phyloP scores from a whole-genome alignment of 2,329 filamentous ascomycete genomes.

The Xylariaceae sp. region DNA sequence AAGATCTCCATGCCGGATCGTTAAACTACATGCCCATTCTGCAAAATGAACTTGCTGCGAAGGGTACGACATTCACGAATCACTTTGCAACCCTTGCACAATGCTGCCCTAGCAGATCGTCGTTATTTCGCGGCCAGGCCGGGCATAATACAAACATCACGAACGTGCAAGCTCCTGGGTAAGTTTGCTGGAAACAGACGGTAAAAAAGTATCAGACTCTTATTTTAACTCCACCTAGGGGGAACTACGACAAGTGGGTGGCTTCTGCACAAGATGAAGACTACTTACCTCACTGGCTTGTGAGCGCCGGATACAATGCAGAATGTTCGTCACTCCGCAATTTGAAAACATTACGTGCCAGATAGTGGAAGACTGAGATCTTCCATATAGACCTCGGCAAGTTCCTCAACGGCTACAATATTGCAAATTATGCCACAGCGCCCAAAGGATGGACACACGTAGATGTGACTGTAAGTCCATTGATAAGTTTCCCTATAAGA shows the following conservation, averaged over 20 bases:
- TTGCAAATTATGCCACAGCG: slow-evolving; percentile 2
- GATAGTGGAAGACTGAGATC: neutral
- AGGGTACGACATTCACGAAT: slow-evolving; percentile 25
- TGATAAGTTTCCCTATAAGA: neutral
- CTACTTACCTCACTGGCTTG: slow-evolving; percentile 17
- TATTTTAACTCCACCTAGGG: slow-evolving; percentile 1
- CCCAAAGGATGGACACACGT: slow-evolving; percentile 10
- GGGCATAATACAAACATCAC: slow-evolving; percentile 29
- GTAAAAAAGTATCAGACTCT: neutral
- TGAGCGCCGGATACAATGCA: slow-evolving; percentile 14
- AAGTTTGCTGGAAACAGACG: neutral
- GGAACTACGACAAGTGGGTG: slow-evolving; percentile 19
- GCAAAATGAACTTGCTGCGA: slow-evolving; percentile 18
- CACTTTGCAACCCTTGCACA: slow-evolving; percentile 29
- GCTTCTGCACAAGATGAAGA: slow-evolving; percentile 10
- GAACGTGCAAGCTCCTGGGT: slow-evolving; percentile 11
- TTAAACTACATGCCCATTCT: slow-evolving; percentile 15
- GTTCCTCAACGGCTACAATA: slow-evolving; percentile 12
- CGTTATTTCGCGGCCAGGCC: slow-evolving; percentile 22
- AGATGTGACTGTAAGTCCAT: slow-evolving; percentile 5
- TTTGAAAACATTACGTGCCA: neutral
- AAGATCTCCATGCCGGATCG: slow-evolving; percentile 20
- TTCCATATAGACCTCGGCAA: slow-evolving; percentile 11
- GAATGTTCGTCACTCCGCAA: slow-evolving; percentile 6
- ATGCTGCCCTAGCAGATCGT: slow-evolving; percentile 27